Evolutionary conservation across 2,329 filamentous ascomycete species (phyloP).

Genomic region (Chrysosporium keratinophilum): DNA sequence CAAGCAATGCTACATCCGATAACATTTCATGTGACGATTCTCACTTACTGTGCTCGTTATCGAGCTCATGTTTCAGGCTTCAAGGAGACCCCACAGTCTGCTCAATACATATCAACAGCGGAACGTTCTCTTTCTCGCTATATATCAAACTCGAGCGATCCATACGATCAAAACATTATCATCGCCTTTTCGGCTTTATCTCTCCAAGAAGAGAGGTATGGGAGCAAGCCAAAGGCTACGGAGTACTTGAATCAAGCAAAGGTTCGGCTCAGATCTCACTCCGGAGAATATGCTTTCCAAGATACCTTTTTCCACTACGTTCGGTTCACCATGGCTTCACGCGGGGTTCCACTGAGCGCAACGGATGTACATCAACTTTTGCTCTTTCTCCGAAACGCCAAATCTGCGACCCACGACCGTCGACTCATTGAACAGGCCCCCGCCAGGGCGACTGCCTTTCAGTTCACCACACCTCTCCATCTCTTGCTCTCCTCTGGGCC

Average conservation of each 20-base stretch:
- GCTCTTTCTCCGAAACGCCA: conserved; percentile 28
- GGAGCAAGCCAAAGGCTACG: conserved; percentile 22
- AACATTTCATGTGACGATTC: conserved; percentile 29
- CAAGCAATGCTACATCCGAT: conserved; percentile 27
- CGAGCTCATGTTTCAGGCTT: conserved; percentile 23
- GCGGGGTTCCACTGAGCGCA: conserved; percentile 10
- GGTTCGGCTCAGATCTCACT: conserved; percentile 25
- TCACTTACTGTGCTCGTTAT: conserved; percentile 32
- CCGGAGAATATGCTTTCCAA: conserved; percentile 20
- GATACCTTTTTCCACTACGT: conserved; percentile 29
- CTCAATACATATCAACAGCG: conserved; percentile 23
- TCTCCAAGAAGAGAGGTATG: conserved; percentile 33
- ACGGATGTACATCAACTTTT: conserved; percentile 25
- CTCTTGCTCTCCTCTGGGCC: conserved; percentile 34
- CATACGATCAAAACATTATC: conserved; percentile 25
- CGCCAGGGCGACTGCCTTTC: conserved; percentile 20
- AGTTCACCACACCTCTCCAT: conserved; percentile 32
- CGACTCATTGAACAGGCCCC: conserved; percentile 17
- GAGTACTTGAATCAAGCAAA: conserved; percentile 25
- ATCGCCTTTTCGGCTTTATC: conserved; percentile 30
- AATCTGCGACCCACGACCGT: conserved; percentile 28
- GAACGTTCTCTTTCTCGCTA: conserved; percentile 24
- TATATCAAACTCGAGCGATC: conserved; percentile 16
- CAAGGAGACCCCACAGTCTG: conserved; percentile 21
- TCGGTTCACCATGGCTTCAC: conserved; percentile 25